These are phyloP conservation scores for Penicillium cinerascens DNA, from an alignment of 495 filamentous ascomycete genomes.

Conservation along the genomic window DNA sequence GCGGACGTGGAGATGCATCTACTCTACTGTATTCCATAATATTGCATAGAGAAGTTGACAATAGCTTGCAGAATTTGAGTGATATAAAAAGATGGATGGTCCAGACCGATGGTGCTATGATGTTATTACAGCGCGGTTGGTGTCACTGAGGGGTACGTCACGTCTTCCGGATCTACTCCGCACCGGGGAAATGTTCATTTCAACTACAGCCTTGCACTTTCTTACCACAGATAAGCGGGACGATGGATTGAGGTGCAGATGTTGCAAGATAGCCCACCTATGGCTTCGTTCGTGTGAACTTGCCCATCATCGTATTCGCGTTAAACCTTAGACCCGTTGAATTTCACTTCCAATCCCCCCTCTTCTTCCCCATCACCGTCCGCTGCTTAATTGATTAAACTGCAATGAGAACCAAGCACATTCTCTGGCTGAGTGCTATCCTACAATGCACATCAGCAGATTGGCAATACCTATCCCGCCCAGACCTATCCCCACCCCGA, in stretches of 20 bases:
- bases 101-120: neutral
- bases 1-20: neutral
- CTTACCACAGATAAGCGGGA: neutral
- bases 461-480: slow-evolving; percentile 43
- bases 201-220: neutral
- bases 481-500: slow-evolving; percentile 47
- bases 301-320: neutral
- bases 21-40: neutral
- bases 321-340: neutral
- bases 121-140: neutral
- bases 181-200: neutral
- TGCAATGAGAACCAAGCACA: neutral
- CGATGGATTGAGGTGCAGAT: neutral
- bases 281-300: neutral
- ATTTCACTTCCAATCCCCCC: neutral
- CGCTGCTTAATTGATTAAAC: neutral
- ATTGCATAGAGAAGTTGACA: neutral
- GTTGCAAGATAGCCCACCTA: neutral
- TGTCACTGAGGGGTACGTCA: neutral
- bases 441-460: neutral
- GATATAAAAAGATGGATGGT: neutral
- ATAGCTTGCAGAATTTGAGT: neutral
- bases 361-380: neutral
- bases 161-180: neutral
- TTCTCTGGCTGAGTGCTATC: neutral